Percentiles rank a stretch among this genome's conserved stretches.
phyloP scores from a whole-genome alignment of 2,329 filamentous ascomycete species.

The Colletotrichum cuscutae region DNA sequence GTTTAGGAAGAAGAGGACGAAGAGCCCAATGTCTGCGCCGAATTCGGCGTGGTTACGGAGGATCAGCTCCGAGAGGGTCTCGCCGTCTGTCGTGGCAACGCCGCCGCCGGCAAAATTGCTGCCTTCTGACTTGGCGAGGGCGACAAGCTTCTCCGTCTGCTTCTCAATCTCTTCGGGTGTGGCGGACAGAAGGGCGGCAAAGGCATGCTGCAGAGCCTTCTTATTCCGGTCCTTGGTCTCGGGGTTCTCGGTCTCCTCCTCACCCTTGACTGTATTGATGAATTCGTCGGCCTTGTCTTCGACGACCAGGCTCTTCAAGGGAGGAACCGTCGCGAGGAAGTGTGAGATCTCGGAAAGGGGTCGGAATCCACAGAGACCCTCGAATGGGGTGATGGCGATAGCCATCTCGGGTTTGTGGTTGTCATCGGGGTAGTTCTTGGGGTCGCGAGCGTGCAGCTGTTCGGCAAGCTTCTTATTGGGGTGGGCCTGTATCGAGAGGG shows the following conservation, averaged over 20 bases:
- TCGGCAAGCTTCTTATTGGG: slow-evolving; percentile 94
- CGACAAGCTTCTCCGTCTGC: slow-evolving; percentile 75
- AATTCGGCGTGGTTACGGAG: slow-evolving; percentile 84
- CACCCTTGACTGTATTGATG: slow-evolving; percentile 54
- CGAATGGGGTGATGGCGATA: slow-evolving; percentile 95
- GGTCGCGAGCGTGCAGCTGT: slow-evolving; percentile 83
- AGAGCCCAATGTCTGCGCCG: slow-evolving; percentile 89
- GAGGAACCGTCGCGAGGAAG: slow-evolving; percentile 71
- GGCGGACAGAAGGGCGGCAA: slow-evolving; percentile 84
- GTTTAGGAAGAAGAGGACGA: slow-evolving; percentile 97
- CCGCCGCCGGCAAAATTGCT: slow-evolving; percentile 77
- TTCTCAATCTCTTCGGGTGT: slow-evolving; percentile 68
- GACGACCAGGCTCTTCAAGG: slow-evolving; percentile 75
- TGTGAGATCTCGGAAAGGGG: slow-evolving; percentile 87
- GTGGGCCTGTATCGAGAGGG: slow-evolving; percentile 96
- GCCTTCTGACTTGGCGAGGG: slow-evolving; percentile 75
- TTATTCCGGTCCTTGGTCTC: slow-evolving; percentile 85
- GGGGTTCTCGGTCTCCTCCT: slow-evolving; percentile 54
- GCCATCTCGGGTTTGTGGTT: slow-evolving; percentile 99
- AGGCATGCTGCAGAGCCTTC: slow-evolving; percentile 78
- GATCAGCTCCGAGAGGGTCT: slow-evolving; percentile 81
- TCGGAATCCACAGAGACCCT: slow-evolving; percentile 95
- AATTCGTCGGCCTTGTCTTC: slow-evolving; percentile 70
- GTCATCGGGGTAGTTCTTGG: slow-evolving; percentile 97
- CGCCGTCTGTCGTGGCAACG: slow-evolving; percentile 72